Conservation (phyloP, 768 basidiomycete genomes). For the Peribolospora baueri region DNA sequence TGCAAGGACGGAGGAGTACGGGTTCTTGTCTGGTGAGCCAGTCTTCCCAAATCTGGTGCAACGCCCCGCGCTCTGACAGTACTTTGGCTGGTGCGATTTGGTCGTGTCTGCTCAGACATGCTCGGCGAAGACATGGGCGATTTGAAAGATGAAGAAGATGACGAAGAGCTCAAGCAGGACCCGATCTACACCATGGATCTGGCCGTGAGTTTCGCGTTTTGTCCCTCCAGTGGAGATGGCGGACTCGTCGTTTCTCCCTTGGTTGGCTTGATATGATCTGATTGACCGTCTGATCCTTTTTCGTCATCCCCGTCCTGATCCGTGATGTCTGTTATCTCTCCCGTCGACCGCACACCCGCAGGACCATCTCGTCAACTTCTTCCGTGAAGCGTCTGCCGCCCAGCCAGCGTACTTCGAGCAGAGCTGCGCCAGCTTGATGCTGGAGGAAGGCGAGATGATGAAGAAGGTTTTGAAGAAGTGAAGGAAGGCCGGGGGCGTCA, state of each 20-base stretch:
- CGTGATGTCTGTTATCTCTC: not conserved
- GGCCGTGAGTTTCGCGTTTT: slow-evolving; percentile 22
- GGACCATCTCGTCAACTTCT: slow-evolving; percentile 17
- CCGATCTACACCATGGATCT: slow-evolving; percentile 71
- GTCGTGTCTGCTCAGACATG: not conserved
- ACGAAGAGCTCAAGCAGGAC: slow-evolving; percentile 71
- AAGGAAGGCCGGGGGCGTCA: too few relatives aligned
- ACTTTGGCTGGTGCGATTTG: not conserved
- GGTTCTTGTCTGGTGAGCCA: slow-evolving; percentile 38
- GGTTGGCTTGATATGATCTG: too few relatives aligned
- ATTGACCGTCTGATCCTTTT: not conserved
- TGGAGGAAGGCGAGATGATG: too few relatives aligned
- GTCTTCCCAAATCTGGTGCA: not conserved
- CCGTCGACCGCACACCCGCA: slow-evolving; percentile 3
- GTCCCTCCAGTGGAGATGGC: not conserved
- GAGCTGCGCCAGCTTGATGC: too few relatives aligned
- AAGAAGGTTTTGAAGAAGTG: too few relatives aligned
- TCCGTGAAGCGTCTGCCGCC: slow-evolving; percentile 14
- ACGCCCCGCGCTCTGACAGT: not conserved
- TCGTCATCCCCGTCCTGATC: not conserved
- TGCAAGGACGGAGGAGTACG: slow-evolving; percentile 41
- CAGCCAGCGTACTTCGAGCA: too few relatives aligned
- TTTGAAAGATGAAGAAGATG: slow-evolving; percentile 43
- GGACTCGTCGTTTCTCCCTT: too few relatives aligned
- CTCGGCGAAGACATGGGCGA: slow-evolving; percentile 38